A percentile compares a stretch with the other conserved stretches of the same genome.
phyloP scores from a whole-genome alignment of 306 rosid genomes.

The Quercus suber region DNA sequence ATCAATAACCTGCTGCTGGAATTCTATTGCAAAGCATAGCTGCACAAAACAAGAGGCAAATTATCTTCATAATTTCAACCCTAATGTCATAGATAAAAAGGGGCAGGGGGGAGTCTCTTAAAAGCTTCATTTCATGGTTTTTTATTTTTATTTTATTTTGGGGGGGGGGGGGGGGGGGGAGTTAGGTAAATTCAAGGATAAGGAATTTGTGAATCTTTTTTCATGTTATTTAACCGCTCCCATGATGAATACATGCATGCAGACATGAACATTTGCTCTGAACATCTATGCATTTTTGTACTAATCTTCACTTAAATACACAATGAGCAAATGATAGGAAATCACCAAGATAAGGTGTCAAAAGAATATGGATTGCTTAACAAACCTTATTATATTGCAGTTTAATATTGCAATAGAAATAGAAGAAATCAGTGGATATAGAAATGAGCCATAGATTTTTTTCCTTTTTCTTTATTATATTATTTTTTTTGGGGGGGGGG shows the following conservation, averaged over 20 bases:
- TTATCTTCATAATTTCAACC: background rate
- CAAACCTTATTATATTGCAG: background rate
- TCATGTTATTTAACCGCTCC: background rate
- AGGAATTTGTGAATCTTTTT: background rate
- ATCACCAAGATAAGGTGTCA: background rate
- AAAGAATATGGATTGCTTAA: background rate
- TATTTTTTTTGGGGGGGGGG: too few species aligned
- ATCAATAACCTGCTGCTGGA: constrained; percentile 78
- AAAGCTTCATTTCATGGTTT: background rate
- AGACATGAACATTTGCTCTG: background rate
- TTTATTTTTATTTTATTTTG: too few species aligned
- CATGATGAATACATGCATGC: background rate
- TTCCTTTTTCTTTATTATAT: too few species aligned
- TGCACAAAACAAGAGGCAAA: constrained; percentile 40
- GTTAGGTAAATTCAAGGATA: too few species aligned
- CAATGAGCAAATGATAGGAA: background rate
- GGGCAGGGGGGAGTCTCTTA: background rate
- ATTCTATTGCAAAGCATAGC: constrained; percentile 74
- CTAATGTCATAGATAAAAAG: background rate
- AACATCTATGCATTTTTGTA: background rate
- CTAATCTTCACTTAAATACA: background rate
- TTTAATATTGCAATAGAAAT: background rate
- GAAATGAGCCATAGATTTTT: background rate
- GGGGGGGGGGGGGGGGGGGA: too few species aligned
- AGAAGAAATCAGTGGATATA: background rate